Conservation (phyloP, 345 rosid species). For the Ailanthus altissimus region DNA sequence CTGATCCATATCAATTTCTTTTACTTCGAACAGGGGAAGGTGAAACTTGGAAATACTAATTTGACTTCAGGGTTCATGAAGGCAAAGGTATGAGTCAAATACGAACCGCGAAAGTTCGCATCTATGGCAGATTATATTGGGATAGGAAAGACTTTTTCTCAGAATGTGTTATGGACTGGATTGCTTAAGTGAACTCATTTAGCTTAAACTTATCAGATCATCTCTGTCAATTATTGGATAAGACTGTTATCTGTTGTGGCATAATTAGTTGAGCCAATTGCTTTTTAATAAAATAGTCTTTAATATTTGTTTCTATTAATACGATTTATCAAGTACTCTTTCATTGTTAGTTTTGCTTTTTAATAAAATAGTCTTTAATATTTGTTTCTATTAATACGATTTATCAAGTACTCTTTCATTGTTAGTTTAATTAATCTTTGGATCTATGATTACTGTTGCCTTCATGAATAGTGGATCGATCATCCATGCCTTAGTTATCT, state of each 20-base stretch:
- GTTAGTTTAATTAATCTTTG: neutral
- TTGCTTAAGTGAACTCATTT: neutral
- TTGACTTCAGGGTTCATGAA: constrained; percentile 31
- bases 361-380: no score
- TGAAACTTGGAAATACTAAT: constrained; percentile 52
- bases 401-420: neutral
- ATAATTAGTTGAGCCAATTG: no score
- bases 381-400: neutral
- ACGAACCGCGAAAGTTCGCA: no score
- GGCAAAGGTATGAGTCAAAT: constrained; percentile 45
- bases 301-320: neutral
- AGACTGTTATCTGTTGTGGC: neutral
- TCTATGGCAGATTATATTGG: no score
- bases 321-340: neutral
- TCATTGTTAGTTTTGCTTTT: neutral
- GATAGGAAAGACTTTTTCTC: no score
- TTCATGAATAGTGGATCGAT: neutral
- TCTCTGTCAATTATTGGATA: neutral
- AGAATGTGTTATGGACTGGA: neutral
- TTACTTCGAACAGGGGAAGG: constrained; percentile 47
- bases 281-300: neutral
- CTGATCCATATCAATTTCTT: constrained; percentile 1
- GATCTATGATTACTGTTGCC: neutral
- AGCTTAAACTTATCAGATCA: neutral
- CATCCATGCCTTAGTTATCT: neutral